Evolutionary conservation across 768 basidiomycete genomes (phyloP), one percentile per base, ranked within the genome.

Genomic region (Mycena kentingensis): DNA sequence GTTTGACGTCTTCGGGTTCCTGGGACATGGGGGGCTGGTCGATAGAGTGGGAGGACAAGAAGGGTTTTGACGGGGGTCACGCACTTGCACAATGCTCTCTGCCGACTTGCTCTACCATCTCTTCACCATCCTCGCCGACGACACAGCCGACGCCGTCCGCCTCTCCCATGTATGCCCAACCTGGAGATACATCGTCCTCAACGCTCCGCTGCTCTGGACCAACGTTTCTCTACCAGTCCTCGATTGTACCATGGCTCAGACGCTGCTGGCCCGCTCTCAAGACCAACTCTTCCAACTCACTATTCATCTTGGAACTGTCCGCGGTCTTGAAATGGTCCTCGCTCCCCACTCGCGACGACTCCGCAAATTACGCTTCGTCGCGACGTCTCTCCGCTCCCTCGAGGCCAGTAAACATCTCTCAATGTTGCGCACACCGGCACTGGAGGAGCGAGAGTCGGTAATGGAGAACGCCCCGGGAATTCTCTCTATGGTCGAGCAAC

Each of bases 1-100:
- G 86, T 65, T 88, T 88, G 22, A 82, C 79, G 50, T 88, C 85
- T 58, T 72, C 81, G 51, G 65, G 62, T 55, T 82, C 71, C 75
- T 82, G 72, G 45, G 74, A 71, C 79, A 78, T 79, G n/a, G 37
- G 27, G 29, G 12, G 18, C 13, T 35, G 36, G 24, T 49, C 36
- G 44, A 29, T 25, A 8, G 29, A 28, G 19, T 12, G 25, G 26
- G 31, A 46, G 41, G 19, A 8, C 10, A 10, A 25, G 42, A 44
- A 16, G 7, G 26, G 19, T 8, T 8, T 16, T 32, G 26, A 22
- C 31, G 27, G 25, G 24, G 22, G 7, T 13, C 11, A 10, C 42
- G 26, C 42, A 22, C 37, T 39, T 22, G 21, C 44, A 32, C 44
- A 32, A 11, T 28, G 16, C 31, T n/a, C 27, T n/a, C 15, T 6